These are phyloP conservation scores for Helenozyma rhizophorensis DNA, from an alignment of 805 yeast species.

Conservation along the genomic window DNA sequence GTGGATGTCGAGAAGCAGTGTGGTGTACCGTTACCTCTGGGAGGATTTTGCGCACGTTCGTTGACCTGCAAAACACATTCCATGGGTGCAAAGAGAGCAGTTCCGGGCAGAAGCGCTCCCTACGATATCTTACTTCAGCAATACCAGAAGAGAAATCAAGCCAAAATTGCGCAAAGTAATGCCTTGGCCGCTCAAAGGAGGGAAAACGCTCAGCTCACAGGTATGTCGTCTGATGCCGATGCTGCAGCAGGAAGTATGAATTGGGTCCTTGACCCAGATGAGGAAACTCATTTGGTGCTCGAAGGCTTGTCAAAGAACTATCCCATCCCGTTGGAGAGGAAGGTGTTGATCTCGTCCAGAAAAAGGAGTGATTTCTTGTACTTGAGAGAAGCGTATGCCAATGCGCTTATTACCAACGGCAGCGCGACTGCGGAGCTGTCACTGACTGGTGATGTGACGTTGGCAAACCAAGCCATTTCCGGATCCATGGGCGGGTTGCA, in stretches of 20 bases:
- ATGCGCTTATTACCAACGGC: conserved; percentile 68
- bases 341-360: conserved; percentile 64
- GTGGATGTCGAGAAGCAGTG: conserved; percentile 93
- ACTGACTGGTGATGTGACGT: conserved; percentile 31
- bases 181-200: conserved; percentile 76
- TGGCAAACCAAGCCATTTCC: conserved; percentile 44
- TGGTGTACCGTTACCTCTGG: conserved; percentile 90
- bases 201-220: conserved; percentile 51
- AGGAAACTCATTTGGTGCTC: conserved; percentile 86
- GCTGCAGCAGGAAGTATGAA: conserved; percentile 32
- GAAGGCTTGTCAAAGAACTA: conserved; percentile 80
- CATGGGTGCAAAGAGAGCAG: conserved; percentile 97
- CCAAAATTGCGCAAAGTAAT: conserved; percentile 77
- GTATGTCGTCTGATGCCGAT: conserved; percentile 18
- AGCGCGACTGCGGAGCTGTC: conserved; percentile 33
- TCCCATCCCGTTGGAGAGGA: conserved; percentile 80
- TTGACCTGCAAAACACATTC: conserved; percentile 97
- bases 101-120: conserved; percentile 87
- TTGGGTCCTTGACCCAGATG: conserved; percentile 74
- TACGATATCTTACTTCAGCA: conserved; percentile 84
- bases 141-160: conserved; percentile 89
- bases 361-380: conserved; percentile 71
- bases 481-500: conserved; percentile 67
- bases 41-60: conserved; percentile 95
- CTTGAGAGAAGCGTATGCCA: conserved; percentile 92